A percentile compares a stretch with the other conserved stretches of the same genome.
phyloP scores from a whole-genome alignment of 2,329 filamentous ascomycete species.

The Fusarium dimerum region DNA sequence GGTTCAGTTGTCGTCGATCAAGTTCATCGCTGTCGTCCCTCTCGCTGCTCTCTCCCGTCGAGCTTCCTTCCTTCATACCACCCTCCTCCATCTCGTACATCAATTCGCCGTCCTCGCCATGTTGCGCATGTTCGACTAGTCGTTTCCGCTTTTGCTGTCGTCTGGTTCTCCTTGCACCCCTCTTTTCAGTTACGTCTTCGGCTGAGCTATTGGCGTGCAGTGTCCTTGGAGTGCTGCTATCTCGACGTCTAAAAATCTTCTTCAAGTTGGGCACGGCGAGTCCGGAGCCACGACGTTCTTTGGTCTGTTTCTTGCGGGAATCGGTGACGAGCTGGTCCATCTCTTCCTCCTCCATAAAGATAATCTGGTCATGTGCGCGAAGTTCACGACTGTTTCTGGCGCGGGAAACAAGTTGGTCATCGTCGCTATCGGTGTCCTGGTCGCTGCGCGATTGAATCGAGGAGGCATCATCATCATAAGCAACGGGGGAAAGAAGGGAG shows the following conservation, averaged over 20 bases:
- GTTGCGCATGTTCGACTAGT: slow-evolving; percentile 52
- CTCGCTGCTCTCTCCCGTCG: slow-evolving; percentile 62
- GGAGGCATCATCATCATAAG: slow-evolving; percentile 69
- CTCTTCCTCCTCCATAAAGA: slow-evolving; percentile 77
- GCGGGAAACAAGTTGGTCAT: slow-evolving; percentile 66
- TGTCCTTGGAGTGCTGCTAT: slow-evolving; percentile 35
- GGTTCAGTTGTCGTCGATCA: slow-evolving; percentile 53
- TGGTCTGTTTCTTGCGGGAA: slow-evolving; percentile 50
- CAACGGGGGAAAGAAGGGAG: slow-evolving; percentile 62
- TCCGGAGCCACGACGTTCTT: slow-evolving; percentile 50
- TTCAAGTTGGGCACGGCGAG: slow-evolving; percentile 53
- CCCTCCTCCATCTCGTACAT: slow-evolving; percentile 94
- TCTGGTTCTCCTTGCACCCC: slow-evolving; percentile 49
- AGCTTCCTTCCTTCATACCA: slow-evolving; percentile 65
- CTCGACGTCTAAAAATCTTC: slow-evolving; percentile 43
- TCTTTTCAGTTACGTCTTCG: slow-evolving; percentile 53
- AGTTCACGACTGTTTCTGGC: slow-evolving; percentile 71
- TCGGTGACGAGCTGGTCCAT: slow-evolving; percentile 60
- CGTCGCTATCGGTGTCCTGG: slow-evolving; percentile 75
- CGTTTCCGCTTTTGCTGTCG: slow-evolving; percentile 55
- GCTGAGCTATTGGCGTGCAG: slow-evolving; percentile 45
- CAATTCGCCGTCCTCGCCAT: slow-evolving; percentile 71
- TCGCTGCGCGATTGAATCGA: slow-evolving; percentile 68
- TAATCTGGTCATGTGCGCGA: slow-evolving; percentile 66
- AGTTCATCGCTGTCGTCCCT: slow-evolving; percentile 60